Evolutionary conservation across 1,284 basidiomycete species (phyloP).

Genomic region (Heterobasidion occidentale): DNA sequence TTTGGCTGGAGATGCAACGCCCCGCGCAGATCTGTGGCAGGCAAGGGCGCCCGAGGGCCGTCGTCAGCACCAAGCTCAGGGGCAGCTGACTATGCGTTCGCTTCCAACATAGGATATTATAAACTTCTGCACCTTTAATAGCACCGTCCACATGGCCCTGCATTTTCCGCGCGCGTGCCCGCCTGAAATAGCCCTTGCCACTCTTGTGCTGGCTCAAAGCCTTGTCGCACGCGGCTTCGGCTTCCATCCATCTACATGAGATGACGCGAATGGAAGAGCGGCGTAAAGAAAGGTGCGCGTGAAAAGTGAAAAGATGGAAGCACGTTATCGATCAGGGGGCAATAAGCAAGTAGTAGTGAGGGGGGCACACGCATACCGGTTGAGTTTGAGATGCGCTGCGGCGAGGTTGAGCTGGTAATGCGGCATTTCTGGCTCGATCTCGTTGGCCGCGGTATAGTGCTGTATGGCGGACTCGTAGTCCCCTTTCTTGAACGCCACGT

Average conservation of each 20-base stretch:
- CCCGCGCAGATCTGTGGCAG: conserved; percentile 42
- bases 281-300: neutral
- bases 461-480: conserved; percentile 45
- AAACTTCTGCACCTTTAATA: conserved; percentile 36
- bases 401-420: conserved; percentile 68
- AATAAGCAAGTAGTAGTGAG: neutral
- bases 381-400: conserved; percentile 57
- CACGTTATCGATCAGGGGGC: neutral
- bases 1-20: conserved; percentile 51
- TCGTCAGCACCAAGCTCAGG: too few species aligned
- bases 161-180: conserved; percentile 56
- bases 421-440: conserved; percentile 60
- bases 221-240: conserved; percentile 56
- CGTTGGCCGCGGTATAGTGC: conserved; percentile 48
- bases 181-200: conserved; percentile 57
- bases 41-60: too few species aligned
- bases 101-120: too few species aligned
- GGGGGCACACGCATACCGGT: conserved; percentile 32
- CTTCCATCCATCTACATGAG: conserved; percentile 51
- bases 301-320: too few species aligned
- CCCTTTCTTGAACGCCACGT: conserved; percentile 52
- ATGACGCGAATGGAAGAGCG: neutral
- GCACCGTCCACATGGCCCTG: conserved; percentile 51
- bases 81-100: neutral
- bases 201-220: conserved; percentile 56